Conservation (phyloP, 345 rosid species). For the Abelmoschus esculentus region DNA sequence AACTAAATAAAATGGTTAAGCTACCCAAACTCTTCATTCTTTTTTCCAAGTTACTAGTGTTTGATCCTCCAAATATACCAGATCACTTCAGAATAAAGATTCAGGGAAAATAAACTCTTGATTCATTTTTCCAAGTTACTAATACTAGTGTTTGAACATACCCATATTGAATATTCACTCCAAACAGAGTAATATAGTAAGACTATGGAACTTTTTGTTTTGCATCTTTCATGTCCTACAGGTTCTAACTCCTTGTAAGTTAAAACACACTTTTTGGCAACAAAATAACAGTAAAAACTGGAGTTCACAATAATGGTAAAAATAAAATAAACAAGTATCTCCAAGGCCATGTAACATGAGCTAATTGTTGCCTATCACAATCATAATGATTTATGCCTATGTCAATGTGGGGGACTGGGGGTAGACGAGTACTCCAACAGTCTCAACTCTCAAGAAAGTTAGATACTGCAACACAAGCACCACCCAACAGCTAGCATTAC, state of each 20-base stretch:
- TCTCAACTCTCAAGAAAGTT: background rate
- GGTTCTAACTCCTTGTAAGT: background rate
- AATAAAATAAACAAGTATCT: background rate
- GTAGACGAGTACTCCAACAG: background rate
- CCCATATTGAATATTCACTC: background rate
- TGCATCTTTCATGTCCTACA: background rate
- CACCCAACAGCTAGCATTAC: too few species aligned
- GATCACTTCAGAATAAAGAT: background rate
- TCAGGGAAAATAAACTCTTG: background rate
- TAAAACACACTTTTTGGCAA: background rate
- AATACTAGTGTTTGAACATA: background rate
- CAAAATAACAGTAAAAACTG: background rate
- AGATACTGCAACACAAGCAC: background rate
- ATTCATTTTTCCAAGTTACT: background rate
- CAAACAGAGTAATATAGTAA: background rate
- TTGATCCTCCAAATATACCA: background rate
- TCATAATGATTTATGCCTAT: background rate
- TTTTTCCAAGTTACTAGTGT: background rate
- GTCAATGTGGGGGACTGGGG: background rate
- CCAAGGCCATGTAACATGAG: background rate
- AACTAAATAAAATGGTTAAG: background rate
- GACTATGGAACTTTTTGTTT: background rate
- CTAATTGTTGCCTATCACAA: background rate
- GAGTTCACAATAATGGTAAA: background rate
- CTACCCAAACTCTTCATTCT: background rate